Conservation (phyloP, 2,329 filamentous ascomycete species). For the Verticillium longisporum region DNA sequence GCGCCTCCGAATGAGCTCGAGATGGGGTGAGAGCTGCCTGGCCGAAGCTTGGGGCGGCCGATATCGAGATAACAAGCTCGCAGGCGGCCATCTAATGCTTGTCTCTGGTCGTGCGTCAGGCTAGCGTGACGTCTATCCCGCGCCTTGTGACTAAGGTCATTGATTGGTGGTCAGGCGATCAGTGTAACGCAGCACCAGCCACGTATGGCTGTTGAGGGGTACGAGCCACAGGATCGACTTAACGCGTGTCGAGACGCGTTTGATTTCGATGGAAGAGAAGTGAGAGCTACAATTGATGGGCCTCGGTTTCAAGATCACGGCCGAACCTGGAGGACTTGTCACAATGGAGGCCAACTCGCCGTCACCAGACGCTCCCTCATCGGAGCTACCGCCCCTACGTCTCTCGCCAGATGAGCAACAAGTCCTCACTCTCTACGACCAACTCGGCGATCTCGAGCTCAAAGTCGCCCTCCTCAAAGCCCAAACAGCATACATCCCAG, state of each 20-base stretch:
- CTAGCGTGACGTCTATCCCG: slow-evolving; percentile 11
- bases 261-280: slow-evolving; percentile 1
- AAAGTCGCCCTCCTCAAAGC: slow-evolving; percentile 62
- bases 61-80: not conserved
- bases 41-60: not conserved
- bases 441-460: slow-evolving; percentile 62
- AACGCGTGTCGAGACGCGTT: not conserved
- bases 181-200: not conserved
- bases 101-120: slow-evolving; percentile 19
- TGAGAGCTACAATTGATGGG: slow-evolving; percentile 2
- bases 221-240: not conserved
- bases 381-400: slow-evolving; percentile 34
- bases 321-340: slow-evolving; percentile 4
- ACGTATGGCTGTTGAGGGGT: not conserved
- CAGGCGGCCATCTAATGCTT: not conserved
- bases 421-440: slow-evolving; percentile 64
- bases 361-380: slow-evolving; percentile 15
- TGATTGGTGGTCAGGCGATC: not conserved
- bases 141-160: slow-evolving; percentile 9
- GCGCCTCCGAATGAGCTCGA: slow-evolving; percentile 4
- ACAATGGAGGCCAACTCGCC: slow-evolving; percentile 12
- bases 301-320: not conserved
- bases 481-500: slow-evolving; percentile 27
- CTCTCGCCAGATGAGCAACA: slow-evolving; percentile 61
- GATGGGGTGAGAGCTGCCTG: not conserved